Percentiles rank a stretch among this genome's conserved stretches.
These are phyloP conservation scores for Russula sp. DNA, from an alignment of 768 basidiomycete species.

Conservation along the genomic window DNA sequence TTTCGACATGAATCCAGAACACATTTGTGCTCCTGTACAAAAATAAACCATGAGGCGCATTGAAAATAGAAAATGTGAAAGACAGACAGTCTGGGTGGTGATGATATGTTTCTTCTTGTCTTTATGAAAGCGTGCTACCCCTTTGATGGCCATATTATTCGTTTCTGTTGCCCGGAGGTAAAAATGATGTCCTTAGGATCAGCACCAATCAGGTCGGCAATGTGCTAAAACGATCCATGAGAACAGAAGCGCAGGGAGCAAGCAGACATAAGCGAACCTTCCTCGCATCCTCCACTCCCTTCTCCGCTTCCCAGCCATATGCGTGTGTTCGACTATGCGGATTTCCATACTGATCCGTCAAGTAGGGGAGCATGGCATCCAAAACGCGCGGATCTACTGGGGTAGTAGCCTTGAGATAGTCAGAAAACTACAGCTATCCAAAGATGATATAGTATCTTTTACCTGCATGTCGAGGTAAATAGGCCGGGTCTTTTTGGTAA, in stretches of 20 bases:
- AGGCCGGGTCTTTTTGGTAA: constrained; percentile 67
- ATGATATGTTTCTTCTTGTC: constrained; percentile 93
- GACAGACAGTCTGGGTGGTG: constrained; percentile 85
- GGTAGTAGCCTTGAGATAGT: constrained; percentile 75
- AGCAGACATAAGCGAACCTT: constrained; percentile 47
- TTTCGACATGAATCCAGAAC: constrained; percentile 97
- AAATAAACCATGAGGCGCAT: constrained; percentile 5
- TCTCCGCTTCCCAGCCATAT: constrained; percentile 98
- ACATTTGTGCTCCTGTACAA: constrained; percentile 92
- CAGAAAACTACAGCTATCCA: constrained; percentile 3
- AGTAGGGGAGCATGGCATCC: constrained; percentile 93
- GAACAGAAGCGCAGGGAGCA: background rate
- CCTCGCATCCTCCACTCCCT: constrained; percentile 88
- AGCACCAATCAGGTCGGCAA: constrained; percentile 91
- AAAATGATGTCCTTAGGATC: constrained; percentile 93
- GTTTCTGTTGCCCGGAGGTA: constrained; percentile 96
- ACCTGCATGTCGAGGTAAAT: constrained; percentile 99
- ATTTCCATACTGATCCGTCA: constrained; percentile 96
- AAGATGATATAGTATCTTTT: background rate
- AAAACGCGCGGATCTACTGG: constrained; percentile 96
- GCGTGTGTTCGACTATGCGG: constrained; percentile 98
- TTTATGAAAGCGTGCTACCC: constrained; percentile 92
- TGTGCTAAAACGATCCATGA: constrained; percentile 50
- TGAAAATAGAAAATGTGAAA: background rate
- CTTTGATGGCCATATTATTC: constrained; percentile 97